Evolutionary conservation across 2,329 filamentous ascomycete species (phyloP).

Genomic region (Xylariaceae sp.): DNA sequence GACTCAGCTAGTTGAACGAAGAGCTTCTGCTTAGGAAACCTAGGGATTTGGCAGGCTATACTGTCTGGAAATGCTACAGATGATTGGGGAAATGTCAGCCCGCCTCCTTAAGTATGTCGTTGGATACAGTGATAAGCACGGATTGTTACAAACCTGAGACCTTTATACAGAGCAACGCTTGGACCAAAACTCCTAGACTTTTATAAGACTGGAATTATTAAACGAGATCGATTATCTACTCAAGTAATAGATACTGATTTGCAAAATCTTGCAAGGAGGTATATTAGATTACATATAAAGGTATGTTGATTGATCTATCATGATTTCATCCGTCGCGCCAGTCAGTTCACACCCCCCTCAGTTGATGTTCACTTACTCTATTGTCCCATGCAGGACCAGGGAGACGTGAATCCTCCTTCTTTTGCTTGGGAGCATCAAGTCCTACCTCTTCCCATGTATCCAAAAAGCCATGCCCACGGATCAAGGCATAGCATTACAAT

Average conservation of each 20-base stretch:
- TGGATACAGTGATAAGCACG: background rate
- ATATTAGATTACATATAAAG: constrained; percentile 42
- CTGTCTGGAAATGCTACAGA: background rate
- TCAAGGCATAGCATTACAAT: constrained; percentile 7
- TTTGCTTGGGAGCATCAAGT: constrained; percentile 7
- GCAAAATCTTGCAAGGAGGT: constrained; percentile 28
- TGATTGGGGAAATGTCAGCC: background rate
- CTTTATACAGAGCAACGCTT: background rate
- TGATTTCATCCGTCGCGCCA: constrained; percentile 32
- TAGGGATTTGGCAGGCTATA: too few species aligned
- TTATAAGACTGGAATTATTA: background rate
- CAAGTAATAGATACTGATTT: constrained; percentile 1
- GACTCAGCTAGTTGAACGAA: background rate
- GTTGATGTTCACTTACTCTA: constrained; percentile 15
- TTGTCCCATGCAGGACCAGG: background rate
- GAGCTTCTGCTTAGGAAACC: too few species aligned
- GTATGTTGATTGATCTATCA: constrained; percentile 40
- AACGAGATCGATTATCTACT: background rate
- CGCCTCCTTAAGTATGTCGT: background rate
- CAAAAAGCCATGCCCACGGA: constrained; percentile 6
- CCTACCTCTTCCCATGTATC: constrained; percentile 18
- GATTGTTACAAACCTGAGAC: too few species aligned
- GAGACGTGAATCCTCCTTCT: constrained; percentile 2
- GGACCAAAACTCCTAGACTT: too few species aligned
- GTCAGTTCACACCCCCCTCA: constrained; percentile 14